Conservation (phyloP, 202 grass and related monocot species). For the Carex arenaria region DNA sequence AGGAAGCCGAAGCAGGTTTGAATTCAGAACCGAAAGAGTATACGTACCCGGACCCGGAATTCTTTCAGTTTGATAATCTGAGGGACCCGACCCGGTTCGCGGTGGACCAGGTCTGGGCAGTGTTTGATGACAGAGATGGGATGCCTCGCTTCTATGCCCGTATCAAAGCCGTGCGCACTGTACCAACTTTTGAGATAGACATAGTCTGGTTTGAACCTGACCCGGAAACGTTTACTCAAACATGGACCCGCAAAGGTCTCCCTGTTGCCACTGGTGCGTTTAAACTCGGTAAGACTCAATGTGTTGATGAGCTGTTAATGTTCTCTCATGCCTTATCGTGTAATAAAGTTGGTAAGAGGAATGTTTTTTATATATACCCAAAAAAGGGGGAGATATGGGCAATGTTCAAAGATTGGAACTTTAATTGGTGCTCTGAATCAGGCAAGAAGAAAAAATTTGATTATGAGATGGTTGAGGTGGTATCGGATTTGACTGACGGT, state of each 20-base stretch:
- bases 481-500: constrained; percentile 54
- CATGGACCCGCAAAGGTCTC: constrained; percentile 45
- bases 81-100: constrained; percentile 41
- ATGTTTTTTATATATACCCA: constrained; percentile 61
- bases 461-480: constrained; percentile 76
- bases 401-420: constrained; percentile 75
- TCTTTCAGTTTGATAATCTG: constrained; percentile 54
- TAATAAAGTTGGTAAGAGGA: constrained; percentile 36
- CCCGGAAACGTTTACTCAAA: constrained; percentile 29
- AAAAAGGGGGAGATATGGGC: constrained; percentile 85
- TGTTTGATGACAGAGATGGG: constrained; percentile 68
- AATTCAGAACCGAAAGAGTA: constrained; percentile 26
- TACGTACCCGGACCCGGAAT: constrained; percentile 60
- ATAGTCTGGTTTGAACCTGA: constrained; percentile 68
- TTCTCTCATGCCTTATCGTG: constrained; percentile 60
- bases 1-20: not conserved
- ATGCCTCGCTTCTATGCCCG: constrained; percentile 84
- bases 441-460: constrained; percentile 25
- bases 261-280: constrained; percentile 72
- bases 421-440: constrained; percentile 39
- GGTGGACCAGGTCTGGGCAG: constrained; percentile 76
- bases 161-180: constrained; percentile 40
- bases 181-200: constrained; percentile 35
- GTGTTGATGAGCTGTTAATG: constrained; percentile 37
- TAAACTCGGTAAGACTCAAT: constrained; percentile 34